These are phyloP conservation scores for Dictyostelium firmibasis DNA, from an alignment of 78 protist species.

Conservation along the genomic window DNA sequence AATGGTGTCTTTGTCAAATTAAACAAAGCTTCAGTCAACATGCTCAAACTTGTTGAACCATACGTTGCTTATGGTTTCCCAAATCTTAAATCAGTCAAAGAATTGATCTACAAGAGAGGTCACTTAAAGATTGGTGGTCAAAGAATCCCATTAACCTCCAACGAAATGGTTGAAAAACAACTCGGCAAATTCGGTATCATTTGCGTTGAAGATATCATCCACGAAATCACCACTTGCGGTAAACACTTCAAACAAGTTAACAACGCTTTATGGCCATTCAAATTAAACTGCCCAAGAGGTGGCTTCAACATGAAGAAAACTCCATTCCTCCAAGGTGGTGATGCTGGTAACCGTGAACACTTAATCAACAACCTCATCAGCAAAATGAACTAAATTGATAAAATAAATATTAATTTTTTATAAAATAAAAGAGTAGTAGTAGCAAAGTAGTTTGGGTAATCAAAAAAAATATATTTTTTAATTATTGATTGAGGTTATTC, in stretches of 20 bases:
- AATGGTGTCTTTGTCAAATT: constrained; percentile 98
- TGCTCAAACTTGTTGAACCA: constrained; percentile 98
- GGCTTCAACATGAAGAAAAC: constrained; percentile 90
- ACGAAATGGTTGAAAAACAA: constrained; percentile 90
- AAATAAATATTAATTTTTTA: neutral
- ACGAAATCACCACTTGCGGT: constrained; percentile 99
- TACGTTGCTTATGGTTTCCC: constrained; percentile 99
- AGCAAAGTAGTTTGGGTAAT: neutral
- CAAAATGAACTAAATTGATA: constrained; percentile 42
- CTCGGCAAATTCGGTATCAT: constrained; percentile 94
- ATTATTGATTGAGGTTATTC: too few relatives aligned
- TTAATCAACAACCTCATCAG: constrained; percentile 32
- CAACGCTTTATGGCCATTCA: constrained; percentile 99
- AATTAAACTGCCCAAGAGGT: constrained; percentile 96
- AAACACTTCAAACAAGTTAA: constrained; percentile 95
- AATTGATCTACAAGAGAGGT: constrained; percentile 99
- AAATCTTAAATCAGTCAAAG: constrained; percentile 95
- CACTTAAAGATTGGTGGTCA: constrained; percentile 93
- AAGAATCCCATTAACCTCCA: constrained; percentile 96
- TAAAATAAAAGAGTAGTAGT: neutral
- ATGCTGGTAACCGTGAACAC: constrained; percentile 97
- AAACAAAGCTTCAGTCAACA: constrained; percentile 98
- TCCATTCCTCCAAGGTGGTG: constrained; percentile 99
- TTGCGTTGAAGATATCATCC: constrained; percentile 99
- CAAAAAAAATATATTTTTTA: neutral